Evolutionary conservation across 768 basidiomycete genomes (phyloP).

Genomic region (Podaxis sp.): DNA sequence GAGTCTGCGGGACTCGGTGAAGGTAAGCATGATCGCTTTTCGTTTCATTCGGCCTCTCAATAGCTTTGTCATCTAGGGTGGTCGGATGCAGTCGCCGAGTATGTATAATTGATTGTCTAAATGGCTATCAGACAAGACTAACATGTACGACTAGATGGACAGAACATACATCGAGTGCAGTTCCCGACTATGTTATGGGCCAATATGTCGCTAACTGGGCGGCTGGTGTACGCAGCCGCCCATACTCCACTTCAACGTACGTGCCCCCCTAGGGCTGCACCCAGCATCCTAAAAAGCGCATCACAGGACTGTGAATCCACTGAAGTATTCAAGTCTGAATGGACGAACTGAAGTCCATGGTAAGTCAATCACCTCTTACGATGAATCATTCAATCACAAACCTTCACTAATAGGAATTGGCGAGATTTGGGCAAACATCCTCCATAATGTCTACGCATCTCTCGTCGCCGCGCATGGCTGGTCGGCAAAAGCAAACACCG

Average conservation of each 20-base stretch:
- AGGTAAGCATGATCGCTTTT: slow-evolving; percentile 3
- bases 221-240: slow-evolving; percentile 47
- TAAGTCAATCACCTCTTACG: not conserved
- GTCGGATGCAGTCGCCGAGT: slow-evolving; percentile 46
- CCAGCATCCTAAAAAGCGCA: too few relatives aligned
- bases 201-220: slow-evolving; percentile 46
- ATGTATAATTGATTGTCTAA: not conserved
- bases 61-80: slow-evolving; percentile 17
- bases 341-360: slow-evolving; percentile 5
- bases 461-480: slow-evolving; percentile 34
- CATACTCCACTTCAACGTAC: slow-evolving; percentile 46
- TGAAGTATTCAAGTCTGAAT: slow-evolving; percentile 10
- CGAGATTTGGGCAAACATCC: slow-evolving; percentile 49
- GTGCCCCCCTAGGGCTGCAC: slow-evolving; percentile 8
- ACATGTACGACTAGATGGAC: slow-evolving; percentile 24
- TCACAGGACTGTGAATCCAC: slow-evolving; percentile 6
- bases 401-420: slow-evolving; percentile 36
- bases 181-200: slow-evolving; percentile 36
- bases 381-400: not conserved
- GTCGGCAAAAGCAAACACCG: slow-evolving; percentile 35
- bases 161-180: slow-evolving; percentile 30
- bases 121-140: not conserved
- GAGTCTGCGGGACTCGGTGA: slow-evolving; percentile 60
- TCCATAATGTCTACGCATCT: slow-evolving; percentile 41
- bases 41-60: not conserved